Evolutionary conservation across 441 rosid genomes (phyloP).

Genomic region (Metrosideros polymorpha): DNA sequence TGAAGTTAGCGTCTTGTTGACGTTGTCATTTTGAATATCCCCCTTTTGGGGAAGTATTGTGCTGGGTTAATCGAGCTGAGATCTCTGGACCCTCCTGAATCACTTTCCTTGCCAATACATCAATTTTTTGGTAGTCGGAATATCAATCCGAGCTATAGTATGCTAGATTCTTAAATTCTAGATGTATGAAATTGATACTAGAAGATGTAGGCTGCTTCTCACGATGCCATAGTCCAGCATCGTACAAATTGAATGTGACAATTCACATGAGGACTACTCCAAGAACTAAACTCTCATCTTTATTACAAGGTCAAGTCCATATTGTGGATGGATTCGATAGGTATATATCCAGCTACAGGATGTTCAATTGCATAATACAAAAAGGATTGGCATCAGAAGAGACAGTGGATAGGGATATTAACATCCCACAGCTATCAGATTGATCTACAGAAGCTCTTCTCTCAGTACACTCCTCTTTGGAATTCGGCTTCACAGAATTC

Average conservation of each 20-base stretch:
- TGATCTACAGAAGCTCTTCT: not conserved
- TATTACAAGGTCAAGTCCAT: not conserved
- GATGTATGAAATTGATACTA: not conserved
- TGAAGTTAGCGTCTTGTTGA: not conserved
- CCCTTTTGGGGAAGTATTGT: not conserved
- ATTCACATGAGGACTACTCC: not conserved
- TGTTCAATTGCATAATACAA: not conserved
- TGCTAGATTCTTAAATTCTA: not conserved
- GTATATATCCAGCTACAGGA: not conserved
- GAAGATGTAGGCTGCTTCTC: not conserved
- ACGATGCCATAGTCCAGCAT: not conserved
- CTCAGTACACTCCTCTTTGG: slow-evolving; percentile 44
- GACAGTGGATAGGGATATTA: not conserved
- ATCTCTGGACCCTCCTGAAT: not conserved
- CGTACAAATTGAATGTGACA: not conserved
- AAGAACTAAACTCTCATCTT: not conserved
- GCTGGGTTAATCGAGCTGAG: not conserved
- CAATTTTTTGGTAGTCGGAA: not conserved
- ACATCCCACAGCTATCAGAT: not conserved
- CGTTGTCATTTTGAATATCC: not conserved
- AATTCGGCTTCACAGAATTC: slow-evolving; percentile 64
- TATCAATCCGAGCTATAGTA: not conserved
- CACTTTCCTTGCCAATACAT: not conserved
- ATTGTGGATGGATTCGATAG: not conserved
- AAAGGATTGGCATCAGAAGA: not conserved